These are phyloP conservation scores for Phytopythium delawarense DNA, from an alignment of 352 stramenopile genomes.

Conservation along the genomic window DNA sequence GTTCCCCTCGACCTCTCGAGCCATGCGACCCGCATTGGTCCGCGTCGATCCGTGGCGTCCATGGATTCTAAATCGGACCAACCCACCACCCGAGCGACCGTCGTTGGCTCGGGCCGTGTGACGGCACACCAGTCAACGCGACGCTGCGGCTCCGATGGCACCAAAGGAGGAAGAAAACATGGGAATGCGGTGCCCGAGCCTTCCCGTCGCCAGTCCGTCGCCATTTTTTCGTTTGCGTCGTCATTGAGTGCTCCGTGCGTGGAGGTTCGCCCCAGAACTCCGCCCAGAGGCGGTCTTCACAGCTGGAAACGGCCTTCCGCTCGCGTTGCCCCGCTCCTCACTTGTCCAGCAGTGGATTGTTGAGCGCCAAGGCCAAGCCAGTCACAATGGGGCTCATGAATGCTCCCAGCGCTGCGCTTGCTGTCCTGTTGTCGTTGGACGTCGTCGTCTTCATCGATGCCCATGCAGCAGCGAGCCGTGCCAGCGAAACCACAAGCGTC, in stretches of 20 bases:
- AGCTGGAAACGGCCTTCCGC: background rate
- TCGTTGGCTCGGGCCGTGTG: background rate
- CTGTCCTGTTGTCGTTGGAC: background rate
- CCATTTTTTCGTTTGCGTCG: slow-evolving; percentile 3
- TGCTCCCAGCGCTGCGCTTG: background rate
- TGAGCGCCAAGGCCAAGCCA: background rate
- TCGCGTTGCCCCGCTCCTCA: background rate
- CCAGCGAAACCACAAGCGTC: background rate
- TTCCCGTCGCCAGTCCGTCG: background rate
- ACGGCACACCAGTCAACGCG: background rate
- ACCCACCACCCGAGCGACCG: background rate
- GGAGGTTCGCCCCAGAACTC: background rate
- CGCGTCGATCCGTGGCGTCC: background rate
- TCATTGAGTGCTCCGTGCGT: background rate
- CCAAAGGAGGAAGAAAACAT: background rate
- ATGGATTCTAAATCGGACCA: background rate
- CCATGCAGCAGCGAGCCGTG: background rate
- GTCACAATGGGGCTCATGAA: background rate
- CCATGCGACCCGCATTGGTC: background rate
- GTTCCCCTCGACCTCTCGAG: slow-evolving; percentile 1
- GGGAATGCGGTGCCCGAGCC: background rate
- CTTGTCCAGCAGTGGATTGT: background rate
- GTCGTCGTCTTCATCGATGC: background rate
- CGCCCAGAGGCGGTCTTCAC: background rate
- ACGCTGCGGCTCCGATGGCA: background rate